phyloP scores from a whole-genome alignment of 1,139 yeast species.

The Tardiomyces digboiensis region DNA sequence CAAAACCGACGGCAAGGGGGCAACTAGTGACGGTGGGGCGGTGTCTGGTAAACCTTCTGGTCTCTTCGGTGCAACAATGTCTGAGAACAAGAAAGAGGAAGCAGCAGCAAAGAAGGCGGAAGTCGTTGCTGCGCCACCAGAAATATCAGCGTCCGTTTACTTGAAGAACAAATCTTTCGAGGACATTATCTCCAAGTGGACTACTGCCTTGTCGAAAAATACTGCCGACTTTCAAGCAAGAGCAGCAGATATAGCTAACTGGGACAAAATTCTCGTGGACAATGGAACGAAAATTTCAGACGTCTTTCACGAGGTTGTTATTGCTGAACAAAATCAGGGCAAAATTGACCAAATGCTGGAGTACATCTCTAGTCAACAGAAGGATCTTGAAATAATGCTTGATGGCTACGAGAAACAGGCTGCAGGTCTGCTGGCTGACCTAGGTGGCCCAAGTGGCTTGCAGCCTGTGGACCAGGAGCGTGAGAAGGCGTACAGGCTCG shows the following conservation, averaged over 20 bases:
- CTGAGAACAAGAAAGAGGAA: too few relatives aligned
- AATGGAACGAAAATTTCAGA: conserved; percentile 83
- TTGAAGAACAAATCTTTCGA: conserved; percentile 88
- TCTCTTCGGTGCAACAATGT: conserved; percentile 23
- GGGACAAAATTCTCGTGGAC: conserved; percentile 79
- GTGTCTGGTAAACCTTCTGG: too few relatives aligned
- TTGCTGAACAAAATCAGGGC: conserved; percentile 77
- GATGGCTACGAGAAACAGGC: conserved; percentile 86
- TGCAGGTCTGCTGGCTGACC: conserved; percentile 32
- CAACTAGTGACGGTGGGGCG: conserved; percentile 42
- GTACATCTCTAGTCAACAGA: conserved; percentile 87
- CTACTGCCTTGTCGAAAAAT: conserved; percentile 68
- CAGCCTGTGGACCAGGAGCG: conserved; percentile 69
- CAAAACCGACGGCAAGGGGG: conserved; percentile 4
- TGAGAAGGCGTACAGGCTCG: conserved; percentile 81
- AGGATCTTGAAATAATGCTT: conserved; percentile 73
- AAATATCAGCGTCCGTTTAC: conserved; percentile 47
- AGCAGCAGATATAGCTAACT: conserved; percentile 62
- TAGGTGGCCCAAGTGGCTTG: conserved; percentile 27
- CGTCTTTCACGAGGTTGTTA: conserved; percentile 65
- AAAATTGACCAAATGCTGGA: conserved; percentile 81
- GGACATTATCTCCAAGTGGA: conserved; percentile 90
- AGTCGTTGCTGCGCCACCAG: conserved; percentile 5
- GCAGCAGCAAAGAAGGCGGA: too few relatives aligned
- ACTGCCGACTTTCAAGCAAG: conserved; percentile 70